These are phyloP conservation scores for Calonectria pteridis DNA, from an alignment of 2,329 filamentous ascomycete genomes.

Conservation along the genomic window DNA sequence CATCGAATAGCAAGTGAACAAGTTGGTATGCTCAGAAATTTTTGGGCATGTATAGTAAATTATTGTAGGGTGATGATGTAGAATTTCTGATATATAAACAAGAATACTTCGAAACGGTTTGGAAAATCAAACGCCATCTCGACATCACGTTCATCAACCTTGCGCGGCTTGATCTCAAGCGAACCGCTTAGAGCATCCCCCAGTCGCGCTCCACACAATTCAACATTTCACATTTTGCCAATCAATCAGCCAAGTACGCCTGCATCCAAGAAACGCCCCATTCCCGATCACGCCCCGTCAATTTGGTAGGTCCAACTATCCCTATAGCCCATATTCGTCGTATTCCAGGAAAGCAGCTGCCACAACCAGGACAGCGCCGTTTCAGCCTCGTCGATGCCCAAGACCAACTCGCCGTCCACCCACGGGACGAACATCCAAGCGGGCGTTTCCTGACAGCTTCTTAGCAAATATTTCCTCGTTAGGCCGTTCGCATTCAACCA, in stretches of 20 bases:
- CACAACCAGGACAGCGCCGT: not conserved
- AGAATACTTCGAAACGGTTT: not conserved
- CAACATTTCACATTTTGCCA: not conserved
- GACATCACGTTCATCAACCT: not conserved
- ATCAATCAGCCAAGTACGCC: not conserved
- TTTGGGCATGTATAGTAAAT: too few species aligned
- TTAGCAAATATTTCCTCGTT: slow-evolving; percentile 47
- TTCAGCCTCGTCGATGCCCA: not conserved
- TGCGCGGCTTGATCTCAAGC: not conserved
- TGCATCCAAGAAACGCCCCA: not conserved
- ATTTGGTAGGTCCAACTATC: not conserved
- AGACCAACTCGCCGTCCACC: slow-evolving; percentile 21
- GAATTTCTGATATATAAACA: not conserved
- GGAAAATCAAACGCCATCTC: not conserved
- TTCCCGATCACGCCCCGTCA: not conserved
- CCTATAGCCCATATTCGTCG: not conserved
- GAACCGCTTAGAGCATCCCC: not conserved
- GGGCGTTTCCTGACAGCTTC: slow-evolving; percentile 8
- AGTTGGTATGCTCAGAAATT: too few species aligned
- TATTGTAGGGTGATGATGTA: too few species aligned
- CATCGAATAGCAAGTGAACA: too few species aligned
- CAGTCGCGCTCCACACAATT: not conserved
- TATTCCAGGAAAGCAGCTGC: not conserved
- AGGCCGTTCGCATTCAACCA: slow-evolving; percentile 49
- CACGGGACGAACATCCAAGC: slow-evolving; percentile 17